Percentiles rank a stretch among this genome's conserved stretches.
These are phyloP conservation scores for Aegilops bicornis DNA, from an alignment of 176 grass and related monocot species.

Conservation along the genomic window DNA sequence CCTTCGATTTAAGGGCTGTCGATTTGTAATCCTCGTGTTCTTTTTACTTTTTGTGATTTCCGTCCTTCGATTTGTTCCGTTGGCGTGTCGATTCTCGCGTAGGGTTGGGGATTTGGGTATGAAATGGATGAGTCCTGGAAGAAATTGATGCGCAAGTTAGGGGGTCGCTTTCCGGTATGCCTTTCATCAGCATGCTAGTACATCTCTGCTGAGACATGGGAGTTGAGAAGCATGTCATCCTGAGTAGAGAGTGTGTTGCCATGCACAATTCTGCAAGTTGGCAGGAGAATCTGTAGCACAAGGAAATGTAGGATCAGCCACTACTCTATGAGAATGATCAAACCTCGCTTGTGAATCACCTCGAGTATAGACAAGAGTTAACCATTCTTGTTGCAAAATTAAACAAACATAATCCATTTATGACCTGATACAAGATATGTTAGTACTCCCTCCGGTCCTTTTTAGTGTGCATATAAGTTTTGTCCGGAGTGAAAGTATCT, in stretches of 20 bases:
- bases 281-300: not conserved
- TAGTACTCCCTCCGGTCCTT: too few relatives aligned
- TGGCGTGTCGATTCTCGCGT: not conserved
- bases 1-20: not conserved
- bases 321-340: not conserved
- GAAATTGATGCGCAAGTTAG: not conserved
- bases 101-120: not conserved
- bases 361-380: not conserved
- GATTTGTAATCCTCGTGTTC: not conserved
- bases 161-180: not conserved
- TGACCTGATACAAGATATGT: not conserved
- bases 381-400: not conserved
- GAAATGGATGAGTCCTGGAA: not conserved
- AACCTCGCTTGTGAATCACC: not conserved
- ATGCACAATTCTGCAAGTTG: not conserved
- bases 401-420: not conserved
- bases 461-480: too few relatives aligned
- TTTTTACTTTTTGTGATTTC: not conserved
- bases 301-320: not conserved
- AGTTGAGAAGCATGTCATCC: not conserved
- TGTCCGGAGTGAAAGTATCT: too few relatives aligned
- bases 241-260: not conserved
- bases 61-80: not conserved
- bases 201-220: not conserved
- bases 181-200: not conserved